Evolutionary conservation across 306 rosid genomes (phyloP).

Genomic region (Ceratonia siliqua): DNA sequence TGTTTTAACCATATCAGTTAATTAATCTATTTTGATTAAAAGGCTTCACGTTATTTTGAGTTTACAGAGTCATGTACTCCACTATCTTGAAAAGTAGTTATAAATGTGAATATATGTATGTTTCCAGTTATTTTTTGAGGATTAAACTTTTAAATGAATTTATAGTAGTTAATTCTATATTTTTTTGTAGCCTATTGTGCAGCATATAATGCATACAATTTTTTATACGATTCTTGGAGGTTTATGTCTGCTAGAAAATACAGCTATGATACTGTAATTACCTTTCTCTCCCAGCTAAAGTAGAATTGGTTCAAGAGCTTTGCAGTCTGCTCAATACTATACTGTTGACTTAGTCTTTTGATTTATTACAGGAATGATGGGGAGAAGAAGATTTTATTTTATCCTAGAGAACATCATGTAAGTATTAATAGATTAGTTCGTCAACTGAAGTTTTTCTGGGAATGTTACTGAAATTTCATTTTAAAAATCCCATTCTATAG

Average conservation of each 20-base stretch:
- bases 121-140: conserved; percentile 18
- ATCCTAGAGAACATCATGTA: conserved; percentile 80
- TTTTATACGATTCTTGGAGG: conserved; percentile 9
- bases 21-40: conserved; percentile 14
- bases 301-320: conserved; percentile 16
- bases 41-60: conserved; percentile 7
- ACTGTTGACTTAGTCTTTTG: conserved; percentile 35
- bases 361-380: conserved; percentile 58
- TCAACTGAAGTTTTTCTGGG: conserved; percentile 11
- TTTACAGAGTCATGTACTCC: conserved; percentile 6
- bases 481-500: conserved; percentile 44
- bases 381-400: conserved; percentile 74
- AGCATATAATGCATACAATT: conserved; percentile 7
- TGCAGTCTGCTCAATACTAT: conserved; percentile 25
- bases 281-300: conserved; percentile 14
- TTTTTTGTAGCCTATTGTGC: not conserved
- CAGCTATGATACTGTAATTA: not conserved
- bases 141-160: conserved; percentile 10
- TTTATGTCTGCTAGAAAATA: not conserved
- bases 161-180: conserved; percentile 16
- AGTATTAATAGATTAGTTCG: conserved; percentile 39
- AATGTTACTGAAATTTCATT: conserved; percentile 30
- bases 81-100: conserved; percentile 10
- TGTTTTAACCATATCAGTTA: conserved; percentile 14
- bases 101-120: conserved; percentile 2